Conservation (phyloP, 768 basidiomycete genomes). For the Rhizopogon vulgaris region DNA sequence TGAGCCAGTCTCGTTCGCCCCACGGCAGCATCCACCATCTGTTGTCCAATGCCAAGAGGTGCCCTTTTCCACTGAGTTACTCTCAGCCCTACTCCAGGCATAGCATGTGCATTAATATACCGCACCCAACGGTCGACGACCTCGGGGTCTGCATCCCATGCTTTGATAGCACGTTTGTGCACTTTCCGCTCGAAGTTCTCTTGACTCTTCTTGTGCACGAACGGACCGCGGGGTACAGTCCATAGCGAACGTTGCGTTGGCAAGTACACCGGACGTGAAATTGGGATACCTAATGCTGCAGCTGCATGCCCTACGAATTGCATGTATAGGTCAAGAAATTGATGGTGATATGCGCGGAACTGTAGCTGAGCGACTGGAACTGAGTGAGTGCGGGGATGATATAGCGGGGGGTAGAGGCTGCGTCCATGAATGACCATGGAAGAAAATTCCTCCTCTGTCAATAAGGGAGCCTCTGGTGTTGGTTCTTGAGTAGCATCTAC, state of each 20-base stretch:
- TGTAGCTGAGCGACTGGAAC: constrained; percentile 81
- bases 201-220: constrained; percentile 89
- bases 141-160: constrained; percentile 80
- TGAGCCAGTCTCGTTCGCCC: constrained; percentile 22
- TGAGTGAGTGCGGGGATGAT: constrained; percentile 55
- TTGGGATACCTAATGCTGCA: constrained; percentile 76
- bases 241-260: constrained; percentile 75
- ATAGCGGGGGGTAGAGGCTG: constrained; percentile 43
- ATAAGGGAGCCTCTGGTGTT: not conserved
- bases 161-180: constrained; percentile 83
- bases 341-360: constrained; percentile 68
- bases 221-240: constrained; percentile 84
- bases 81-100: constrained; percentile 86
- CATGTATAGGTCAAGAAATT: constrained; percentile 69
- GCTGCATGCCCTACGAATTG: constrained; percentile 85
- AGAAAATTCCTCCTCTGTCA: constrained; percentile 38
- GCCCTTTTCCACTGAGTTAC: constrained; percentile 71
- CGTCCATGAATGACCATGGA: constrained; percentile 61
- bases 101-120: constrained; percentile 68
- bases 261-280: constrained; percentile 54
- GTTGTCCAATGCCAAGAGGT: constrained; percentile 45
- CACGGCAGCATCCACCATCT: constrained; percentile 31
- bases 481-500: not conserved
- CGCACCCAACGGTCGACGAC: constrained; percentile 75
- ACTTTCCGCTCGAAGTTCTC: constrained; percentile 90